Evolutionary conservation across 1,284 basidiomycete species (phyloP).

Genomic region (Leccinum pachyderme): DNA sequence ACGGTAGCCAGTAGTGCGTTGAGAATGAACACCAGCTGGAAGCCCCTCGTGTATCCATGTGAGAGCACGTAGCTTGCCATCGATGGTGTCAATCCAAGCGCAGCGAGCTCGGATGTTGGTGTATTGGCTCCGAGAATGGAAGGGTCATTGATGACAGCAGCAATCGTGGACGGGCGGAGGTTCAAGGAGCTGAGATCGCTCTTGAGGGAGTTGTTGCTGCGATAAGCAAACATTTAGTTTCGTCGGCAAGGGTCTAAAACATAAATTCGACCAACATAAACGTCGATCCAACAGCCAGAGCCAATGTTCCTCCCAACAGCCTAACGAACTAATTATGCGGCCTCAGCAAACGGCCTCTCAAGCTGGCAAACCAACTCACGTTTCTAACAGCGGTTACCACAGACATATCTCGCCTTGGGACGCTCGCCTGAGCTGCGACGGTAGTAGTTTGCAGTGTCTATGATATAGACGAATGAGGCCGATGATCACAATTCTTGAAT

Average conservation of each 20-base stretch:
- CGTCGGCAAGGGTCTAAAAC: background rate
- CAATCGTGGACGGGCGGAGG: constrained; percentile 38
- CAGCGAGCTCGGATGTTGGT: constrained; percentile 28
- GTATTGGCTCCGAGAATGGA: constrained; percentile 39
- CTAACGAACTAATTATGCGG: constrained; percentile 51
- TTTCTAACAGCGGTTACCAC: constrained; percentile 71
- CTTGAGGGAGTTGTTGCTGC: constrained; percentile 56
- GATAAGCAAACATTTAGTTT: background rate
- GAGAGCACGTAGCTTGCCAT: constrained; percentile 44
- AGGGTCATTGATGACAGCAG: constrained; percentile 48
- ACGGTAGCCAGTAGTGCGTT: constrained; percentile 48
- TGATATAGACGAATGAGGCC: constrained; percentile 2
- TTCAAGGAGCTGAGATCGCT: constrained; percentile 38
- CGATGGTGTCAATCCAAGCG: constrained; percentile 36
- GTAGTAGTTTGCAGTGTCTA: constrained; percentile 63
- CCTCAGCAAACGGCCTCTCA: constrained; percentile 1
- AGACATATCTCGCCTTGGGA: constrained; percentile 63
- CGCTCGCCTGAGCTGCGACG: constrained; percentile 69
- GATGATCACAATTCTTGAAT: background rate
- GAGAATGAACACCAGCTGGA: constrained; percentile 56
- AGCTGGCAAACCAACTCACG: constrained; percentile 34
- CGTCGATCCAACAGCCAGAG: constrained; percentile 59
- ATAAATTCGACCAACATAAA: constrained; percentile 42
- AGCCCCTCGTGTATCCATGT: constrained; percentile 55
- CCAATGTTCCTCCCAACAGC: constrained; percentile 60